Base-by-base conservation (phyloP, 2,329 filamentous ascomycete species). In the Monilinia polystroma region DNA sequence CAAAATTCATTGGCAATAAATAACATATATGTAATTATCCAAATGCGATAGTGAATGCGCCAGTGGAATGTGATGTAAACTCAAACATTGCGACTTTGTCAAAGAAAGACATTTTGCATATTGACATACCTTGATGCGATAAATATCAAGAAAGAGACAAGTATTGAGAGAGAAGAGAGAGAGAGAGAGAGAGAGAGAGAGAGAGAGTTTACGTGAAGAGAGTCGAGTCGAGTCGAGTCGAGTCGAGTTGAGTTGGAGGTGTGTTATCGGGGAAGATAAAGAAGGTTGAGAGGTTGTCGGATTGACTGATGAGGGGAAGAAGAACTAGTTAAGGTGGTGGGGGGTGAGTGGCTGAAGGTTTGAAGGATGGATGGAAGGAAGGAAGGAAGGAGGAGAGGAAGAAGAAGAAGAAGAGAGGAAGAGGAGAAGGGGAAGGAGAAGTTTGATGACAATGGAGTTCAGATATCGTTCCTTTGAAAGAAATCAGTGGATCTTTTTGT, bases 351-450 rank as follows among this genome's bases (percentile, higher is more conserved):
- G 45, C n/a, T 47, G 45, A 57, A 64, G 60, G 68, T 55, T 66
- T 58, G 69, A 67, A 68, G 67, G 65, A 70, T 57, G 69, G 66
- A 58, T 55, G 57, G 52, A 67, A 63, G 73, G 66, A 67, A 68
- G 63, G 69, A 67, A 69, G 62, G 63, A 65, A 60, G 55, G 68
- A 59, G 70, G 69, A 64, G 60, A 66, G 43, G 64, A 52, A 52
- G 54, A 64, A 66, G 67, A 60, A 55, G 66, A 45, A 54, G 58
- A 52, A 53, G 59, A 60, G 66, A 57, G 58, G 57, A 54, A 67
- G 64, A 73, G 66, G 68, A 68, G 64, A 69, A 67, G 69, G 62
- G 67, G 69, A 63, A 52, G 67, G 65, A 68, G 67, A 60, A 26
- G 60, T 64, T 66, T 47, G 47, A 52, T 49, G 63, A 43, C 41